phyloP scores from a whole-genome alignment of 208 protist species.

The Angomonas deanei region DNA sequence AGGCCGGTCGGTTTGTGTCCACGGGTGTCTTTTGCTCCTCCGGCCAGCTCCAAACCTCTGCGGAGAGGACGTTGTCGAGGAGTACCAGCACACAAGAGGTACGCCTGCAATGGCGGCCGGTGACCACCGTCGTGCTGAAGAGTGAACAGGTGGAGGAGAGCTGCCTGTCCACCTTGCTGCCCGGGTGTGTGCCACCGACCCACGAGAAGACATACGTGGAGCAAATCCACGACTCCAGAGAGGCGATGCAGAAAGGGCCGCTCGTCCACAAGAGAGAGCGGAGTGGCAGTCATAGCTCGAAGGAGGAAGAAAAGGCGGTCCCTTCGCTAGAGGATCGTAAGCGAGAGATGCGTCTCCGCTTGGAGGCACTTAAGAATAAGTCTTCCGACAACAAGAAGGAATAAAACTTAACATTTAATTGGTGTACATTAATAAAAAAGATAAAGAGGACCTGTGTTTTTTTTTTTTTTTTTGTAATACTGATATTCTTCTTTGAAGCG shows the following conservation, averaged over 20 bases:
- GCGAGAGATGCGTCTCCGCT: background rate
- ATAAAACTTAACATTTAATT: too few species aligned
- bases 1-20: slow-evolving; percentile 32
- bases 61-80: background rate
- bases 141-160: background rate
- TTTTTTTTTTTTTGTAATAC: slow-evolving; percentile 8
- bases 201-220: slow-evolving; percentile 15
- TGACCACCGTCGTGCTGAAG: background rate
- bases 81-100: slow-evolving; percentile 33
- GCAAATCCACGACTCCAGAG: slow-evolving; percentile 7
- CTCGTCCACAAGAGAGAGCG: background rate
- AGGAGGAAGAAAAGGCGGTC: background rate
- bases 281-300: background rate
- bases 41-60: background rate
- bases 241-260: slow-evolving; percentile 13
- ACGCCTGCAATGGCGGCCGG: slow-evolving; percentile 55
- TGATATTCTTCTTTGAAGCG: slow-evolving; percentile 3
- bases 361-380: background rate
- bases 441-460: too few species aligned
- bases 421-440: too few species aligned
- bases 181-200: slow-evolving; percentile 24
- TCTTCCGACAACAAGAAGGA: too few species aligned
- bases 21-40: background rate
- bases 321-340: background rate
- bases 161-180: slow-evolving; percentile 14